Base-by-base conservation (phyloP, 345 rosid genomes). In the Mercurialis annua region DNA sequence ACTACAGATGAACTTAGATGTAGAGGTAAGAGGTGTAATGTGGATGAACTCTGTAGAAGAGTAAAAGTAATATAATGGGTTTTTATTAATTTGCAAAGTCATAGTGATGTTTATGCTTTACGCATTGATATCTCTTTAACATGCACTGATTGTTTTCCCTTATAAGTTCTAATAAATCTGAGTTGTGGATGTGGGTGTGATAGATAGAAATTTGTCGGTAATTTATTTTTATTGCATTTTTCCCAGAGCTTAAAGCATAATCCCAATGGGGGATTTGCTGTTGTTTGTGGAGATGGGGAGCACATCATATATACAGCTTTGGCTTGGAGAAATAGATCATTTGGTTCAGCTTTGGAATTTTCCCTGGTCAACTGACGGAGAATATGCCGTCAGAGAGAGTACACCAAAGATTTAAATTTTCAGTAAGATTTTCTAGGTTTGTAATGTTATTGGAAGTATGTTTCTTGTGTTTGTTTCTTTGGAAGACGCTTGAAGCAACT, bases 291-390 rank as follows among this genome's bases (percentile, higher is more conserved):
- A 73, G 99, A 92, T 76, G 99, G 99, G 36, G 99, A 95, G 73
- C 92, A 87, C 76, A 90, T 95, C 66, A 95, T 92, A 73, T 95
- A 95, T 68, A 95, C 99, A 6, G 98, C 99, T 73, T 70, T 95
- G 80, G 99, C 99, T 30, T 95, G 99, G 99, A 92, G 99, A 82
- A 95, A 95, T 76, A 87, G 97, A 81, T 95, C 99, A 52, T 95
- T 92, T 85, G 99, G 99, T 64, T 90, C 99, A 27, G 98, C 97
- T 23, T 71, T 95, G 79, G 99, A 95, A 80, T n/a, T 90, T 92
- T 29, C 94, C 79, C 62, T 95, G 99, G 99, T 95, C 99, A 20
- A 82, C 92, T 17, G 99, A 95, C 38, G 98, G 99, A 62, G 99
- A 95, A 77, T 95, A 85, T 83, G 99, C 98, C 71, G 94, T 90